These are phyloP conservation scores for Fusarium albosuccineum DNA, from an alignment of 2,329 filamentous ascomycete genomes.

Conservation along the genomic window DNA sequence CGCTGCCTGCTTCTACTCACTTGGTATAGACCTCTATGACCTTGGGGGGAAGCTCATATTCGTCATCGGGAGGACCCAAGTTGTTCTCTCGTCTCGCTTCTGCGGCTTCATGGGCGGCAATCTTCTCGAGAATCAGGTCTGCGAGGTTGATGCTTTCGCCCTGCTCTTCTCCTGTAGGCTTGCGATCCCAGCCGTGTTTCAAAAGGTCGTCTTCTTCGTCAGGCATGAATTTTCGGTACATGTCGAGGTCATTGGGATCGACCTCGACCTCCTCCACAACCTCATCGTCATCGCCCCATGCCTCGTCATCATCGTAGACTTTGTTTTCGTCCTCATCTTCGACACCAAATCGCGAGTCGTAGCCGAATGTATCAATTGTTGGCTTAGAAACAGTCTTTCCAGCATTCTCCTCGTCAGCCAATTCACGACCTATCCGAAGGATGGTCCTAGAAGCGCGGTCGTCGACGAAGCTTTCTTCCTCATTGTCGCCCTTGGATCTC, in stretches of 20 bases:
- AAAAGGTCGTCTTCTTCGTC: slow-evolving; percentile 79
- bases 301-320: slow-evolving; percentile 68
- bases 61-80: slow-evolving; percentile 76
- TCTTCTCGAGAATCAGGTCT: slow-evolving; percentile 93
- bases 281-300: slow-evolving; percentile 85
- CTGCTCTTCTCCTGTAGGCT: slow-evolving; percentile 61
- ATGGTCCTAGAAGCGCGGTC: slow-evolving; percentile 91
- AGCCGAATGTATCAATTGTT: slow-evolving; percentile 74
- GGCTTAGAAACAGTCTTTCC: slow-evolving; percentile 57
- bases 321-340: slow-evolving; percentile 61
- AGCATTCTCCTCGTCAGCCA: slow-evolving; percentile 81
- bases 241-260: slow-evolving; percentile 88
- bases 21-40: slow-evolving; percentile 95
- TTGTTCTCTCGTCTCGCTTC: slow-evolving; percentile 58
- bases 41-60: slow-evolving; percentile 88
- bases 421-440: slow-evolving; percentile 86
- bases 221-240: slow-evolving; percentile 91
- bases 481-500: slow-evolving; percentile 73
- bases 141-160: slow-evolving; percentile 81
- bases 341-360: slow-evolving; percentile 79
- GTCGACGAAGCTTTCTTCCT: slow-evolving; percentile 82
- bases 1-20: slow-evolving; percentile 56
- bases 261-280: slow-evolving; percentile 81
- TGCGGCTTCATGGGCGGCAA: slow-evolving; percentile 87
- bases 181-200: slow-evolving; percentile 70